Evolutionary conservation across 2,329 filamentous ascomycete species (phyloP).

Genomic region (Neofusicoccum ribis): DNA sequence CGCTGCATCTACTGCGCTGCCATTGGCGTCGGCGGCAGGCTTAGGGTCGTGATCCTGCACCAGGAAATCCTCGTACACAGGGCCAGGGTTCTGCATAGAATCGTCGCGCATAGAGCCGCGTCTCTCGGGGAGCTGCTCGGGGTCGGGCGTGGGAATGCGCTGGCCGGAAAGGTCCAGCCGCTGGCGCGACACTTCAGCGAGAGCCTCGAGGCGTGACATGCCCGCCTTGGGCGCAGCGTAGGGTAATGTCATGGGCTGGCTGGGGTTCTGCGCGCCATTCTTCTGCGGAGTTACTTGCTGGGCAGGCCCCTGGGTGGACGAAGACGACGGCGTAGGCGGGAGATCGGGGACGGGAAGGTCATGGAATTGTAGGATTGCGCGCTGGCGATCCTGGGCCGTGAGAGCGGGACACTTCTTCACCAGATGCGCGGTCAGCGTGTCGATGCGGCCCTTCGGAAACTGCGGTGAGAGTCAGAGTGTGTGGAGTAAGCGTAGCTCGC

Average conservation of each 20-base stretch:
- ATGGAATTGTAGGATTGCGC: constrained; percentile 71
- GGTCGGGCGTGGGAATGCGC: constrained; percentile 35
- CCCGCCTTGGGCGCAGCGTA: constrained; percentile 54
- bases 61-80: constrained; percentile 38
- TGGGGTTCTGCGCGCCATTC: constrained; percentile 29
- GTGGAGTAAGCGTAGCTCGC: constrained; percentile 16
- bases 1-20: constrained; percentile 13
- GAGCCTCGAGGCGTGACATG: constrained; percentile 80
- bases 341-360: constrained; percentile 66
- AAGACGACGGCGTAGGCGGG: constrained; percentile 34
- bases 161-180: constrained; percentile 58
- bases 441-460: constrained; percentile 86
- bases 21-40: constrained; percentile 17
- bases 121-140: constrained; percentile 30
- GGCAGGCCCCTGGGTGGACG: constrained; percentile 23
- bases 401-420: constrained; percentile 85
- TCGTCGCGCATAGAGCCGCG: constrained; percentile 22
- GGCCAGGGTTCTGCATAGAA: constrained; percentile 20
- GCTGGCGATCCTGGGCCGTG: constrained; percentile 70
- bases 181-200: constrained; percentile 84
- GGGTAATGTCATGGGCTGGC: constrained; percentile 41
- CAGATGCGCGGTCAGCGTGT: constrained; percentile 77
- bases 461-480: constrained; percentile 25
- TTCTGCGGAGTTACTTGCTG: constrained; percentile 19
- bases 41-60: constrained; percentile 35